These are phyloP conservation scores for Sclerotinia spermophila DNA, from an alignment of 2,329 filamentous ascomycete genomes.

Conservation along the genomic window DNA sequence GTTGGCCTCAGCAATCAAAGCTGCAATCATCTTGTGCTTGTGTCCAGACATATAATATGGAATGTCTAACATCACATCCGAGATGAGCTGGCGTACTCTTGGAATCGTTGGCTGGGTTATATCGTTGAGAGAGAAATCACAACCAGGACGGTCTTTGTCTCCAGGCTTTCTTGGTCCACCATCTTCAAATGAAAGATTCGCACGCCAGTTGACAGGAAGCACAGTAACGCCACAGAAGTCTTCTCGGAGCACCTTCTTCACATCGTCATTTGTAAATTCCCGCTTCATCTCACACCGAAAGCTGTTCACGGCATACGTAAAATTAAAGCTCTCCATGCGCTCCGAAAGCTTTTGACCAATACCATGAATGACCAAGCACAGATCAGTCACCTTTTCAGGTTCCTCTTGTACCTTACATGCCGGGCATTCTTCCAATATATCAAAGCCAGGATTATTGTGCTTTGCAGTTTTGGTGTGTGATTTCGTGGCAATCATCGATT, in stretches of 20 bases:
- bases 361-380: slow-evolving; percentile 88
- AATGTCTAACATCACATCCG: slow-evolving; percentile 97
- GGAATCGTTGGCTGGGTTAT: slow-evolving; percentile 90
- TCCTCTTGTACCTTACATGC: slow-evolving; percentile 63
- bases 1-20: slow-evolving; percentile 86
- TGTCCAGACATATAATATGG: slow-evolving; percentile 97
- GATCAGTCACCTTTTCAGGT: slow-evolving; percentile 71
- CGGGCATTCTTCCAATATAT: slow-evolving; percentile 41
- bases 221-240: slow-evolving; percentile 91
- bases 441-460: slow-evolving; percentile 22
- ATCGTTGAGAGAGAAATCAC: slow-evolving; percentile 68
- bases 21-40: slow-evolving; percentile 89
- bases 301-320: slow-evolving; percentile 91
- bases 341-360: slow-evolving; percentile 97
- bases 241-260: slow-evolving; percentile 71
- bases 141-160: slow-evolving; percentile 55
- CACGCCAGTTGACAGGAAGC: slow-evolving; percentile 89
- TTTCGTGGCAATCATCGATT: slow-evolving; percentile 35
- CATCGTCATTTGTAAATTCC: slow-evolving; percentile 69
- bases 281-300: slow-evolving; percentile 84
- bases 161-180: slow-evolving; percentile 58
- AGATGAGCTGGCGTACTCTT: slow-evolving; percentile 88
- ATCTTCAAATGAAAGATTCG: slow-evolving; percentile 83
- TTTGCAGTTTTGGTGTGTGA: slow-evolving; percentile 29
- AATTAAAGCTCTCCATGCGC: slow-evolving; percentile 92